Evolutionary conservation across 345 rosid genomes (phyloP).

Genomic region (Syzygium aqueum): DNA sequence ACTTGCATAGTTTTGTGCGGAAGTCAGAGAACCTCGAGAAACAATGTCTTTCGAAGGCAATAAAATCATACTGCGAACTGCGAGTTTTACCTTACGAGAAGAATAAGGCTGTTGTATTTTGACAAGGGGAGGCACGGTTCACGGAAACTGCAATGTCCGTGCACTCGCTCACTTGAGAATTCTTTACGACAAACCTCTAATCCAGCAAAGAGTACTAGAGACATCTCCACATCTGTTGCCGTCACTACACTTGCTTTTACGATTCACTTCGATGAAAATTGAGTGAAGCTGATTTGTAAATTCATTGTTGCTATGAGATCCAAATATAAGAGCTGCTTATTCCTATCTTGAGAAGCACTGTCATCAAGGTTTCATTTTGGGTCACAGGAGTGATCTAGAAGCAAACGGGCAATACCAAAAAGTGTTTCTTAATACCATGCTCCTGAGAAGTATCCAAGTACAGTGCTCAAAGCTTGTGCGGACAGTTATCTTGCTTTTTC

Average conservation of each 20-base stretch:
- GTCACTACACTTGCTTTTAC: not conserved
- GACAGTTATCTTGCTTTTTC: not conserved
- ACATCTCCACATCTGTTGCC: not conserved
- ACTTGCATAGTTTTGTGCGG: constrained; percentile 61
- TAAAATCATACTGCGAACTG: constrained; percentile 77
- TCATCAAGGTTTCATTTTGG: not conserved
- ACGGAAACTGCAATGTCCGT: not conserved
- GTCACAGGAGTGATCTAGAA: not conserved
- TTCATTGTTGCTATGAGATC: not conserved
- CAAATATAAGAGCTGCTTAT: not conserved
- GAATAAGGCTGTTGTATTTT: constrained; percentile 75
- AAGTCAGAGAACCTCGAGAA: constrained; percentile 94
- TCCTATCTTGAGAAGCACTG: not conserved
- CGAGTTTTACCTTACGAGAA: constrained; percentile 67
- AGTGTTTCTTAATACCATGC: not conserved
- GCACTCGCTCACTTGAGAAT: not conserved
- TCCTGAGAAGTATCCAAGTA: not conserved
- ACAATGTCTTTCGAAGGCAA: constrained; percentile 75
- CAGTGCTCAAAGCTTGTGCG: not conserved
- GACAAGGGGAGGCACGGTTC: not conserved
- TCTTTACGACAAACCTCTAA: not conserved
- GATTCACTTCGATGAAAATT: not conserved
- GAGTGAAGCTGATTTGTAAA: not conserved
- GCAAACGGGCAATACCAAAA: not conserved
- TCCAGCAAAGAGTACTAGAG: not conserved